These are phyloP conservation scores for Aspergillus egyptiacus DNA, from an alignment of 495 filamentous ascomycete species.

Conservation along the genomic window DNA sequence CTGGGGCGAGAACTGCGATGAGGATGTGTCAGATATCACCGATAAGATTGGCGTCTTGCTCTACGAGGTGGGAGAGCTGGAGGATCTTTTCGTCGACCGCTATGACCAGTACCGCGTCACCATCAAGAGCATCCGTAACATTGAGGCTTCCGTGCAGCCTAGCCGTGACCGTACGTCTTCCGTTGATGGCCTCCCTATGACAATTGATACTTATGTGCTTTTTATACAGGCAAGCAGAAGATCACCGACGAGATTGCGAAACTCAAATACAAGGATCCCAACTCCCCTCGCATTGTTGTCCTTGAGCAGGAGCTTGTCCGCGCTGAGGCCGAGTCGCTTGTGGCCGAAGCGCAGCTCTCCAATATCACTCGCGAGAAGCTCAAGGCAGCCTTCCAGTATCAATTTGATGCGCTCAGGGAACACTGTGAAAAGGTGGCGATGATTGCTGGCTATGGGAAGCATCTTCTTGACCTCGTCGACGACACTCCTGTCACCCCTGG, in stretches of 20 bases:
- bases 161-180: slow-evolving; percentile 80
- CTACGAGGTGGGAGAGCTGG: slow-evolving; percentile 97
- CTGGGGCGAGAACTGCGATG: slow-evolving; percentile 94
- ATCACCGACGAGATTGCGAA: slow-evolving; percentile 99
- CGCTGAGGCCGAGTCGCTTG: slow-evolving; percentile 94
- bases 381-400: slow-evolving; percentile 96
- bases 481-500: slow-evolving; percentile 95
- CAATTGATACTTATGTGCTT: slow-evolving; percentile 8
- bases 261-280: slow-evolving; percentile 98
- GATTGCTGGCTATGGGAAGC: slow-evolving; percentile 96
- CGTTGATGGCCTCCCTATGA: background rate
- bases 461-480: slow-evolving; percentile 89
- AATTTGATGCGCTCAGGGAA: slow-evolving; percentile 95
- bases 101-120: slow-evolving; percentile 99
- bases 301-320: slow-evolving; percentile 98
- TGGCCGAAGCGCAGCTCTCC: slow-evolving; percentile 94
- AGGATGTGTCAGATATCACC: slow-evolving; percentile 97
- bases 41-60: slow-evolving; percentile 97
- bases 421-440: slow-evolving; percentile 98
- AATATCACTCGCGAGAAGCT: slow-evolving; percentile 99
- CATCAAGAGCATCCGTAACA: slow-evolving; percentile 98
- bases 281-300: slow-evolving; percentile 93
- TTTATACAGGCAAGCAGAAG: slow-evolving; percentile 77
- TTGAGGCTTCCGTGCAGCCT: slow-evolving; percentile 95
- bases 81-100: slow-evolving; percentile 95